These are phyloP conservation scores for Starmerella bacillaris DNA, from an alignment of 805 yeast genomes.

Conservation along the genomic window DNA sequence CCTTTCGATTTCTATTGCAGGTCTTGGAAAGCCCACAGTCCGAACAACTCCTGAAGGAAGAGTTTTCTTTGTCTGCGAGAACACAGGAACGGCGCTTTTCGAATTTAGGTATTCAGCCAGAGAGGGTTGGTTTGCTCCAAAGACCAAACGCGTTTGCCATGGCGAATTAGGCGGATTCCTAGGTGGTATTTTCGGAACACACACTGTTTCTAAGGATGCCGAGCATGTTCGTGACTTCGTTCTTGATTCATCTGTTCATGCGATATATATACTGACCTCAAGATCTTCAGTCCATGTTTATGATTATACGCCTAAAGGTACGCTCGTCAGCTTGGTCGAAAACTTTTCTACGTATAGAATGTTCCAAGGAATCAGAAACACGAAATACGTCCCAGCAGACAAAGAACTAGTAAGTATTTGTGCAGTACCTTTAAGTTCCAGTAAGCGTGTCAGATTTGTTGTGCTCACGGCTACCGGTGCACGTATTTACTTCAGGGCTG, in stretches of 20 bases:
- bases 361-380: constrained; percentile 1
- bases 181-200: constrained; percentile 14
- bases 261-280: constrained; percentile 67
- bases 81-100: constrained; percentile 67
- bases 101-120: constrained; percentile 65
- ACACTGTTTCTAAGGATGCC: constrained; percentile 5
- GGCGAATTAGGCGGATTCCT: constrained; percentile 14
- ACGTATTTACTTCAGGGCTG: constrained; percentile 14
- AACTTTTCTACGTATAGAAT: constrained; percentile 1
- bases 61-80: constrained; percentile 65
- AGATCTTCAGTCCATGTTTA: constrained; percentile 69
- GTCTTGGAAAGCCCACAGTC: constrained; percentile 53
- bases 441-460: constrained; percentile 10
- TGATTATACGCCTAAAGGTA: constrained; percentile 27
- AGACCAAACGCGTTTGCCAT: constrained; percentile 65
- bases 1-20: constrained; percentile 61
- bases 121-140: constrained; percentile 73
- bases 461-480: constrained; percentile 14
- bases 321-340: constrained; percentile 1
- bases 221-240: constrained; percentile 48
- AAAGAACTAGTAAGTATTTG: constrained; percentile 11
- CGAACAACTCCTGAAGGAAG: constrained; percentile 50
- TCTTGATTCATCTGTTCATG: constrained; percentile 59
- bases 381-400: not conserved
- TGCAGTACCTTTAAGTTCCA: constrained; percentile 5